Conservation (phyloP, 202 grass and related monocot genomes). For the Elaeis oleifera region DNA sequence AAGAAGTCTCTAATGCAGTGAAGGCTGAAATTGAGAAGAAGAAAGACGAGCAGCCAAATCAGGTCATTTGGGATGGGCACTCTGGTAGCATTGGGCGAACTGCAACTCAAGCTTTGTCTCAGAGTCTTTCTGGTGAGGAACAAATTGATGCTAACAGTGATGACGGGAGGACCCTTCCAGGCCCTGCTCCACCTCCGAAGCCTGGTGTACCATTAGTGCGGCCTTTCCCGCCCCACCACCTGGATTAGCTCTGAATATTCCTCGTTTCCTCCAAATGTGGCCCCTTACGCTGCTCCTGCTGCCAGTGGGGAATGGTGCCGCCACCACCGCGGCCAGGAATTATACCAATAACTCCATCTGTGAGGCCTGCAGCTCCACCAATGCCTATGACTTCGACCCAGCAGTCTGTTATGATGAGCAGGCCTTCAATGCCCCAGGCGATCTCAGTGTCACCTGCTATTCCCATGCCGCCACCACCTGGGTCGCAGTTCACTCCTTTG, state of each 20-base stretch:
- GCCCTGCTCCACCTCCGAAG: constrained; percentile 56
- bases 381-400: constrained; percentile 35
- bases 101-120: constrained; percentile 76
- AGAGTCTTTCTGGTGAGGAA: constrained; percentile 49
- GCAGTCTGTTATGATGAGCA: constrained; percentile 7
- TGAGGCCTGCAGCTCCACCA: constrained; percentile 45
- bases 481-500: constrained; percentile 43
- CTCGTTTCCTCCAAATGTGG: constrained; percentile 40
- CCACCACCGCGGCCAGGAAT: constrained; percentile 41
- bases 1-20: constrained; percentile 89
- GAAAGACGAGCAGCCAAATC: constrained; percentile 88
- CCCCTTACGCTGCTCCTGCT: constrained; percentile 32
- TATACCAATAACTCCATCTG: constrained; percentile 45
- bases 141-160: constrained; percentile 32
- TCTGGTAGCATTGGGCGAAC: constrained; percentile 90
- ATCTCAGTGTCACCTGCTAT: constrained; percentile 6
- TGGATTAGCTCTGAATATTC: constrained; percentile 61
- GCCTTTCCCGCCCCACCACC: constrained; percentile 60
- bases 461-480: constrained; percentile 63
- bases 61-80: constrained; percentile 98
- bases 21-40: constrained; percentile 99
- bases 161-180: constrained; percentile 30
- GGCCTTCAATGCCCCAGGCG: background rate
- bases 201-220: constrained; percentile 47
- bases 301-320: constrained; percentile 2